Base-by-base conservation (phyloP, 129 eudicot genomes). In the Helianthus annuus region DNA sequence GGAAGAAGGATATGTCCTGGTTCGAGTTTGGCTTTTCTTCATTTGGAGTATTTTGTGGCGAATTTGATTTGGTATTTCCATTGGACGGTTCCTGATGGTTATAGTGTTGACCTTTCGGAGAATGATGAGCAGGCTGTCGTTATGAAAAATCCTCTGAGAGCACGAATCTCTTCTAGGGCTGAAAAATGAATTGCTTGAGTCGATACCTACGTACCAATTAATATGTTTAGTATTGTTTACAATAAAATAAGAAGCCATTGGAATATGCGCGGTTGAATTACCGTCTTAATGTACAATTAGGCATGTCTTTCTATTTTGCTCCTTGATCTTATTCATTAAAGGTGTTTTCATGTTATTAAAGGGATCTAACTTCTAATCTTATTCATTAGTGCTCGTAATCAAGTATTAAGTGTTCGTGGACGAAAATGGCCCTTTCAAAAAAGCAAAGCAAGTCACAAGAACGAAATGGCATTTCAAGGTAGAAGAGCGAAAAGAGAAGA, bases 1-100 rank as follows among this genome's bases (percentile, higher is more conserved):
- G 95, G 95, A n/a, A 80, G 88, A 70, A 83, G 95, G 62, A 59
- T 83, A 7, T 88, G 95, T 39, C 95, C 91, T 1, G 95, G 74
- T 0, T 72, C 24, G 0, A 68, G 46, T 17, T 71, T 88, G 88
- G 95, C 86, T 19, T 6, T 85, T 66, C 83, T 88, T 63, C 88
- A 85, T 39, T 39, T 85, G 78, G 88, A 83, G 22, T 88, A 78
- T 42, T 83, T 81, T 64, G 90, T 88, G 32, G 95, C 91, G 2
- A 85, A 85, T 72, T 69, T 88, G 83, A 65, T 83, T 14, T 78
- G 88, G 88, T 38, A 67, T 17, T 88, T 77, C 6, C 55, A 76
- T 27, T 80, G 88, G 91, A 48, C 10, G 9, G 24, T 66, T 61
- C 66, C 34, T 1, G 68, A 68, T 16, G 81, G 73, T 1, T 57